Evolutionary conservation across 306 rosid species (phyloP).

Genomic region (Casuarina glauca): DNA sequence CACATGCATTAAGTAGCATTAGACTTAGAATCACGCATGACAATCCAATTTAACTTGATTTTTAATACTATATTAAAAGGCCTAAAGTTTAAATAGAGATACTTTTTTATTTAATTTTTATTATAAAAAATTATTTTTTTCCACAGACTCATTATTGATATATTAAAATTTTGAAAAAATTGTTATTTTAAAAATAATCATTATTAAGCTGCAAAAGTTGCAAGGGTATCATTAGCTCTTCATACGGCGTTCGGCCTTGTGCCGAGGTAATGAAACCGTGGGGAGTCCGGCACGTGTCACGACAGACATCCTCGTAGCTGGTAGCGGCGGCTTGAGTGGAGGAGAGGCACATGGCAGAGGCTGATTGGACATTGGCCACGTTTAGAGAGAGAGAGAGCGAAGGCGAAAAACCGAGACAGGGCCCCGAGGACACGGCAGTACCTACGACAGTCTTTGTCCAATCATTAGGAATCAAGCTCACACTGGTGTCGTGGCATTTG

Average conservation of each 20-base stretch:
- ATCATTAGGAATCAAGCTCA: constrained; percentile 1
- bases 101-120: too few species aligned
- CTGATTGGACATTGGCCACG: neutral
- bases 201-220: neutral
- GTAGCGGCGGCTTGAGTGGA: constrained; percentile 36
- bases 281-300: constrained; percentile 34
- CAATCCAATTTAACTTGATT: too few species aligned
- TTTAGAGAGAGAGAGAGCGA: neutral
- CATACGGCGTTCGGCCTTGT: neutral
- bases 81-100: too few species aligned
- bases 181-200: too few species aligned
- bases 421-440: neutral
- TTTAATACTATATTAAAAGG: too few species aligned
- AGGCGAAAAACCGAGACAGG: neutral
- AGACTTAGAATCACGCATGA: too few species aligned
- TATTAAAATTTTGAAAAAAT: too few species aligned
- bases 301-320: constrained; percentile 23
- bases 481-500: neutral
- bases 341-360: constrained; percentile 7
- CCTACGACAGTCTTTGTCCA: neutral
- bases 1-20: too few species aligned
- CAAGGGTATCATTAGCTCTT: constrained; percentile 19
- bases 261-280: constrained; percentile 29
- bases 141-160: too few species aligned
- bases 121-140: too few species aligned